A percentile compares a stretch with the other conserved stretches of the same genome.
Conservation (phyloP, 2,329 filamentous ascomycete genomes). For the Cladosporium austrohemisphaericum region DNA sequence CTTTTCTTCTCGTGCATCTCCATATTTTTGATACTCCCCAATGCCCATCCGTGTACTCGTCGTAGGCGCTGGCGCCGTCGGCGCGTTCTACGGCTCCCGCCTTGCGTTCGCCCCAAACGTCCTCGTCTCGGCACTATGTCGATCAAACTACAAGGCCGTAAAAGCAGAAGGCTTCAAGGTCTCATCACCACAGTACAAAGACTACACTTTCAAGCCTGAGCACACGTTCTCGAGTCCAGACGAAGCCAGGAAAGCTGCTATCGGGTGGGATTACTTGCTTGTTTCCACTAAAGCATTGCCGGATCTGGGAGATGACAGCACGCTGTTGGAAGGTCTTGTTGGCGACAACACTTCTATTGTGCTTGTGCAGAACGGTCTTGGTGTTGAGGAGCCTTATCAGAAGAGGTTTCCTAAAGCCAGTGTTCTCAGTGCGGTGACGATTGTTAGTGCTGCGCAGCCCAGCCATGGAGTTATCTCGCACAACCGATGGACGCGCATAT, state of each 20-base stretch:
- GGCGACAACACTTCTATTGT: slow-evolving; percentile 55
- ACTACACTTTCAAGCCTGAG: slow-evolving; percentile 61
- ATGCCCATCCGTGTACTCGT: slow-evolving; percentile 60
- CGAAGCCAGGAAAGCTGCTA: slow-evolving; percentile 48
- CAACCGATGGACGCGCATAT: slow-evolving; percentile 71
- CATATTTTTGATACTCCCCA: not conserved
- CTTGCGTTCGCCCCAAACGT: slow-evolving; percentile 53
- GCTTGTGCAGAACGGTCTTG: slow-evolving; percentile 67
- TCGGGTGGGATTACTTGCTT: slow-evolving; percentile 62
- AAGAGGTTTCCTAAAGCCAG: slow-evolving; percentile 57
- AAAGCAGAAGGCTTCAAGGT: slow-evolving; percentile 59
- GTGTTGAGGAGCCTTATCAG: slow-evolving; percentile 65
- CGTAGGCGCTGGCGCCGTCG: slow-evolving; percentile 67
- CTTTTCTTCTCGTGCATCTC: not conserved
- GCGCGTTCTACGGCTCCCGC: slow-evolving; percentile 68
- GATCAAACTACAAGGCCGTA: slow-evolving; percentile 68
- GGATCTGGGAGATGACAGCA: slow-evolving; percentile 60
- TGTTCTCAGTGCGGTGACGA: slow-evolving; percentile 65
- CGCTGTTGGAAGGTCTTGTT: slow-evolving; percentile 59
- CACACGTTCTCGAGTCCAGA: slow-evolving; percentile 60
- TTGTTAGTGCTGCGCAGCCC: slow-evolving; percentile 65
- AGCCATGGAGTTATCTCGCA: slow-evolving; percentile 61
- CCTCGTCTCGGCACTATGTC: slow-evolving; percentile 65
- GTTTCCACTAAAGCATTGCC: slow-evolving; percentile 69
- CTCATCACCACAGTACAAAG: slow-evolving; percentile 62